Conservation (phyloP, 2,329 filamentous ascomycete genomes). For the Macroventuria anomochaeta region DNA sequence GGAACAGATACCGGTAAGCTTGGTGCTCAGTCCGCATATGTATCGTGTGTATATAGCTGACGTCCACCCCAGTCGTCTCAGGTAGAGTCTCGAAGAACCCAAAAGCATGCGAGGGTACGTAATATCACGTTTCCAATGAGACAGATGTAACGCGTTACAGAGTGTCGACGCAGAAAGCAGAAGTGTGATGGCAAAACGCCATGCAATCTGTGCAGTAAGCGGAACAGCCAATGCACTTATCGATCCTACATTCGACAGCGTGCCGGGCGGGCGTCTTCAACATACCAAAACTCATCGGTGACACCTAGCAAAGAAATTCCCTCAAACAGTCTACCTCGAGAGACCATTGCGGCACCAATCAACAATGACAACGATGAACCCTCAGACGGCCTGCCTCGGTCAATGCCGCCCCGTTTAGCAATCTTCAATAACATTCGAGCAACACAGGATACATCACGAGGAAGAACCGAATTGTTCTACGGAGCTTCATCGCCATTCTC, state of each 20-base stretch:
- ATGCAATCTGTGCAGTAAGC: slow-evolving; percentile 5
- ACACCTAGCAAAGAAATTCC: background rate
- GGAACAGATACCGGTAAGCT: background rate
- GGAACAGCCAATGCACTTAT: slow-evolving; percentile 8
- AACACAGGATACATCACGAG: slow-evolving; percentile 8
- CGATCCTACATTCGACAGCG: slow-evolving; percentile 11
- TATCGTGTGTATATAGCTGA: background rate
- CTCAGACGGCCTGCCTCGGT: background rate
- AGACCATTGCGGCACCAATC: background rate
- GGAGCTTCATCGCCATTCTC: slow-evolving; percentile 17
- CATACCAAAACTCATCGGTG: background rate
- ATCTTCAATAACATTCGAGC: slow-evolving; percentile 20
- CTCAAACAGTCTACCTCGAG: background rate
- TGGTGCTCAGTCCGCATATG: too few relatives aligned
- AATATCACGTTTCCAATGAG: background rate
- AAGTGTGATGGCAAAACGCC: slow-evolving; percentile 13
- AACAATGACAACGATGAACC: background rate
- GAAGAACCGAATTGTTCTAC: slow-evolving; percentile 13
- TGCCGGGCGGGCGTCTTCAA: background rate
- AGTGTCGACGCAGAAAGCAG: slow-evolving; percentile 14
- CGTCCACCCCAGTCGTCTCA: background rate
- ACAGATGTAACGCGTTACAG: background rate
- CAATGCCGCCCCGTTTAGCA: slow-evolving; percentile 10
- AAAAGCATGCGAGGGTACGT: slow-evolving; percentile 17
- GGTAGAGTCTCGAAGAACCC: slow-evolving; percentile 12